These are phyloP conservation scores for Fusarium continuum DNA, from an alignment of 2,329 filamentous ascomycete genomes.

Conservation along the genomic window DNA sequence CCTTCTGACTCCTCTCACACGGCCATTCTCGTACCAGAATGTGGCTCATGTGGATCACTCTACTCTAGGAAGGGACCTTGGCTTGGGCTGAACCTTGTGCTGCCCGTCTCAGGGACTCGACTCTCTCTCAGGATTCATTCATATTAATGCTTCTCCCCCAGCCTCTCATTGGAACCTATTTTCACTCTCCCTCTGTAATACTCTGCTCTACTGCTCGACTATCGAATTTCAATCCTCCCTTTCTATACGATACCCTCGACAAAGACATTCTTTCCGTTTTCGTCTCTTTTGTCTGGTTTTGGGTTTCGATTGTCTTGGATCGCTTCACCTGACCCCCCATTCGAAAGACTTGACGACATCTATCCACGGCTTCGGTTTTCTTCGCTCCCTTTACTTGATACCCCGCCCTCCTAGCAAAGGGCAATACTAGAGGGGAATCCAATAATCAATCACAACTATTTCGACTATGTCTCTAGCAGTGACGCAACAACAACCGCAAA, in stretches of 20 bases:
- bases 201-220: slow-evolving; percentile 22
- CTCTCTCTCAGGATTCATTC: slow-evolving; percentile 22
- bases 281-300: slow-evolving; percentile 39
- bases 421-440: slow-evolving; percentile 27
- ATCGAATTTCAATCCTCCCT: slow-evolving; percentile 22
- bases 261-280: slow-evolving; percentile 35
- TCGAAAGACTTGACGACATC: slow-evolving; percentile 28
- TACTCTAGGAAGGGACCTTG: slow-evolving; percentile 23
- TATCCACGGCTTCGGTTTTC: slow-evolving; percentile 18
- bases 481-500: slow-evolving; percentile 33
- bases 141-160: slow-evolving; percentile 39
- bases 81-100: slow-evolving; percentile 31
- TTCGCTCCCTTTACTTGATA: slow-evolving; percentile 16
- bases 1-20: background rate
- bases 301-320: slow-evolving; percentile 26
- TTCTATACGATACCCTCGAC: slow-evolving; percentile 7
- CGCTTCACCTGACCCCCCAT: slow-evolving; percentile 20
- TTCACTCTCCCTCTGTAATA: slow-evolving; percentile 24
- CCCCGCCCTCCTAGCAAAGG: slow-evolving; percentile 28
- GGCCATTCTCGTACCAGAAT: slow-evolving; percentile 35
- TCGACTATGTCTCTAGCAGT: slow-evolving; percentile 40
- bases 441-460: slow-evolving; percentile 28
- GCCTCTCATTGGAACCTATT: slow-evolving; percentile 12
- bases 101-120: slow-evolving; percentile 17
- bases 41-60: slow-evolving; percentile 34